A percentile compares a stretch with the other conserved stretches of the same genome.
These are phyloP conservation scores for Astragalus glycyphyllos DNA, from an alignment of 306 rosid species.

Conservation along the genomic window DNA sequence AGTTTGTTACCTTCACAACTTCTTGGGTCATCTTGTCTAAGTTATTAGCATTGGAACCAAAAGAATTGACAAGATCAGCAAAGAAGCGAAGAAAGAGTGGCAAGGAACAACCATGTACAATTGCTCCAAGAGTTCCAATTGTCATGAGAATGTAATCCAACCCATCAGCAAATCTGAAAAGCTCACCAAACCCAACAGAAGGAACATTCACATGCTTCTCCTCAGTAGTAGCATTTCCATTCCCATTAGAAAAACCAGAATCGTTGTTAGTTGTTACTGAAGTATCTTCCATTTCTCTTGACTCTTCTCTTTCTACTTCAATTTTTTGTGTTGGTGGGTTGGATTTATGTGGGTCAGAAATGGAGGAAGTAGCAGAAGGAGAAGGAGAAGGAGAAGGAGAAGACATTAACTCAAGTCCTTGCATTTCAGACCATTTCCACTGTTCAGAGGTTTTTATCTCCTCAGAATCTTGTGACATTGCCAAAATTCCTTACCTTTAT, in stretches of 20 bases:
- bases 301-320: constrained; percentile 34
- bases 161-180: constrained; percentile 83
- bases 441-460: constrained; percentile 87
- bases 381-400: constrained; percentile 47
- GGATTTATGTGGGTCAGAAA: constrained; percentile 48
- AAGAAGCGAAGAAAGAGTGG: constrained; percentile 88
- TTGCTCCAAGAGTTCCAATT: constrained; percentile 80
- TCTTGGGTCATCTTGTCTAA: constrained; percentile 89
- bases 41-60: constrained; percentile 79
- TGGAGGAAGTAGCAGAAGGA: constrained; percentile 46
- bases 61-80: constrained; percentile 93
- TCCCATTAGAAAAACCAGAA: constrained; percentile 24
- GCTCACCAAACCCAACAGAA: constrained; percentile 64
- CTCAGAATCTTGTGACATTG: constrained; percentile 85
- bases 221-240: constrained; percentile 16
- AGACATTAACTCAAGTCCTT: constrained; percentile 79
- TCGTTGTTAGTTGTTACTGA: constrained; percentile 47
- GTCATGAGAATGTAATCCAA: constrained; percentile 77
- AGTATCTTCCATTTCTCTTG: constrained; percentile 51
- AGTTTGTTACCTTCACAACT: constrained; percentile 68
- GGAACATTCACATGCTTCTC: constrained; percentile 64
- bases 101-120: constrained; percentile 88
- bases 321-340: constrained; percentile 38
- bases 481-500: constrained; percentile 62
- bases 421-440: constrained; percentile 99